These are phyloP conservation scores for Solanum pimpinellifolium DNA, from an alignment of 257 asterid genomes.

Conservation along the genomic window DNA sequence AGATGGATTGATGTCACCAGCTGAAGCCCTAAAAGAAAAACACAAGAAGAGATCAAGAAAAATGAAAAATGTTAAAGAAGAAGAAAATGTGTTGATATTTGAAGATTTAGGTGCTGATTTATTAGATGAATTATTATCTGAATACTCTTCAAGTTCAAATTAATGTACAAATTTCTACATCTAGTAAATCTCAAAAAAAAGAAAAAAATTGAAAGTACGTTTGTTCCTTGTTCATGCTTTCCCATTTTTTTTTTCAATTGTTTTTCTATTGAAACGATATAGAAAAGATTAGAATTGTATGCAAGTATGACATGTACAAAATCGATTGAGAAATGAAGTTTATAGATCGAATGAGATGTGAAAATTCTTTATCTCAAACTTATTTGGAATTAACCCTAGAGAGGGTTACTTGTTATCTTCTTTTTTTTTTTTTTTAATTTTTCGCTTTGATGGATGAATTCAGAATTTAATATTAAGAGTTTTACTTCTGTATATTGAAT, in stretches of 20 bases:
- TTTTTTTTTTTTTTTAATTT: not conserved
- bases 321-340: not conserved
- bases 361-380: not conserved
- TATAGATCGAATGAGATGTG: not conserved
- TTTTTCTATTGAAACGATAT: not conserved
- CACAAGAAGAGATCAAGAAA: not conserved
- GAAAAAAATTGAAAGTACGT: not conserved
- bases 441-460: not conserved
- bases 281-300: not conserved
- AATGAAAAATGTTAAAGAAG: not conserved
- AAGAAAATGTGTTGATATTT: not conserved
- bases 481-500: not conserved
- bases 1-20: not conserved
- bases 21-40: not conserved
- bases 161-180: not conserved
- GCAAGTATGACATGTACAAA: not conserved
- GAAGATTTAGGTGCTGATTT: constrained; percentile 5
- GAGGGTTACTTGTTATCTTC: not conserved
- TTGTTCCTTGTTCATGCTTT: not conserved
- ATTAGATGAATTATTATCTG: constrained; percentile 4
- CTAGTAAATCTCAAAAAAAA: not conserved
- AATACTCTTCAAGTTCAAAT: not conserved
- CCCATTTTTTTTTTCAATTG: not conserved
- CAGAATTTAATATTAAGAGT: not conserved
- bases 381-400: not conserved